A percentile compares a stretch with the other conserved stretches of the same genome.
Conservation (phyloP, 495 filamentous ascomycete species). For the Lepidopterella palustris region DNA sequence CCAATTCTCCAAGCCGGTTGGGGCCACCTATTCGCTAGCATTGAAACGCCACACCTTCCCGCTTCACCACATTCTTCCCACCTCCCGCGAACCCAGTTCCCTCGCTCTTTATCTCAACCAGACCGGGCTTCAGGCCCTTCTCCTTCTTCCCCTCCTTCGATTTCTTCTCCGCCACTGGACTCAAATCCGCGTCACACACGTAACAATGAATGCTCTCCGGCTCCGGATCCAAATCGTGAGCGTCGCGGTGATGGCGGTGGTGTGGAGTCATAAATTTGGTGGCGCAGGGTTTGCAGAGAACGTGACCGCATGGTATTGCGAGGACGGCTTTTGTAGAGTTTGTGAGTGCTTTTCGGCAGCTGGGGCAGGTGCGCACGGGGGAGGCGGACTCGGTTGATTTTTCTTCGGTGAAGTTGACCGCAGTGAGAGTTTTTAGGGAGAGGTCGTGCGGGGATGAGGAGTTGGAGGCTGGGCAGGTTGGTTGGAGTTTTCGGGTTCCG, state of each 20-base stretch:
- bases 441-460: slow-evolving; percentile 66
- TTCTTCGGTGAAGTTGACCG: slow-evolving; percentile 74
- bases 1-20: no score
- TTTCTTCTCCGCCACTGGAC: slow-evolving; percentile 40
- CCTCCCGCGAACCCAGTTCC: slow-evolving; percentile 90
- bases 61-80: slow-evolving; percentile 75
- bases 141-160: slow-evolving; percentile 45
- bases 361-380: slow-evolving; percentile 66
- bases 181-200: slow-evolving; percentile 79
- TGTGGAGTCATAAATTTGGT: slow-evolving; percentile 69
- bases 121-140: slow-evolving; percentile 58
- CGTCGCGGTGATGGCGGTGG: slow-evolving; percentile 43
- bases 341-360: slow-evolving; percentile 75
- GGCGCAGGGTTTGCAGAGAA: slow-evolving; percentile 83
- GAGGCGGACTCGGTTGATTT: slow-evolving; percentile 45
- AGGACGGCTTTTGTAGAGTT: slow-evolving; percentile 82
- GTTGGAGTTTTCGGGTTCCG: slow-evolving; percentile 61
- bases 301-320: slow-evolving; percentile 89
- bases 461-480: slow-evolving; percentile 72
- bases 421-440: slow-evolving; percentile 74
- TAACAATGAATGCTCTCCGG: slow-evolving; percentile 61
- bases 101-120: slow-evolving; percentile 80
- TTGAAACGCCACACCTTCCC: slow-evolving; percentile 74
- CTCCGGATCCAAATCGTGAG: slow-evolving; percentile 49
- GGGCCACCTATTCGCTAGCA: slow-evolving; percentile 7